These are phyloP conservation scores for Lepidium aucheri DNA, from an alignment of 345 rosid species.

Conservation along the genomic window DNA sequence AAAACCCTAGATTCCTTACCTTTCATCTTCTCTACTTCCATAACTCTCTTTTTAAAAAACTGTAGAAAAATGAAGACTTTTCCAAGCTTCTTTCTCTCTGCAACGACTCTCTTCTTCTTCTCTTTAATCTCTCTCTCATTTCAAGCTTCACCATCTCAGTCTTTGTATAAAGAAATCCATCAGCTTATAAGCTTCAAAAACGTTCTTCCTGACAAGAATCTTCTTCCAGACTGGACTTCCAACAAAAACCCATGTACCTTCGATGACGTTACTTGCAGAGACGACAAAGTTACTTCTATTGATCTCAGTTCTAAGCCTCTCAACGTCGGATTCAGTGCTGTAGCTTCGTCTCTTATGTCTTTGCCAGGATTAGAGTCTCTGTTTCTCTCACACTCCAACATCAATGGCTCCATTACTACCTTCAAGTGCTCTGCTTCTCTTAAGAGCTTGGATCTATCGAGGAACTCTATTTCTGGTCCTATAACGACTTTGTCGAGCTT, in stretches of 20 bases:
- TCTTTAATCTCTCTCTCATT: conserved; percentile 20
- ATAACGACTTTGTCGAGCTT: conserved; percentile 38
- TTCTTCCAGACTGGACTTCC: conserved; percentile 53
- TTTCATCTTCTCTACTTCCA: neutral
- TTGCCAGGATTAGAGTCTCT: conserved; percentile 51
- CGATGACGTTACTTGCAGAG: conserved; percentile 57
- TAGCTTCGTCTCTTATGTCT: conserved; percentile 45
- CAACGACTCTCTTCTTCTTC: conserved; percentile 3
- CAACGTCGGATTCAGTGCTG: conserved; percentile 47
- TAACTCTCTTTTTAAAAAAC: neutral
- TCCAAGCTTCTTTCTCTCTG: conserved; percentile 22
- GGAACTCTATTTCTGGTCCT: conserved; percentile 55
- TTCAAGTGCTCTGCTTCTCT: conserved; percentile 62
- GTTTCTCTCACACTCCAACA: conserved; percentile 34
- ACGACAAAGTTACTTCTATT: conserved; percentile 47
- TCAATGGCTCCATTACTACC: conserved; percentile 57
- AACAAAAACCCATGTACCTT: conserved; percentile 59
- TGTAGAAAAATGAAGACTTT: conserved; percentile 17
- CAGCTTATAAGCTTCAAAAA: conserved; percentile 60
- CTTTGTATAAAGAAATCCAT: conserved; percentile 38
- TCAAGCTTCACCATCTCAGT: conserved; percentile 22
- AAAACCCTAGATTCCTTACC: conserved; percentile 28
- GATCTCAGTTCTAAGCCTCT: conserved; percentile 39
- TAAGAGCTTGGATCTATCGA: conserved; percentile 66
- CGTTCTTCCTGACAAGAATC: conserved; percentile 34